Conservation (phyloP, 176 grass and related monocot species). For the Oryza rufipogon region DNA sequence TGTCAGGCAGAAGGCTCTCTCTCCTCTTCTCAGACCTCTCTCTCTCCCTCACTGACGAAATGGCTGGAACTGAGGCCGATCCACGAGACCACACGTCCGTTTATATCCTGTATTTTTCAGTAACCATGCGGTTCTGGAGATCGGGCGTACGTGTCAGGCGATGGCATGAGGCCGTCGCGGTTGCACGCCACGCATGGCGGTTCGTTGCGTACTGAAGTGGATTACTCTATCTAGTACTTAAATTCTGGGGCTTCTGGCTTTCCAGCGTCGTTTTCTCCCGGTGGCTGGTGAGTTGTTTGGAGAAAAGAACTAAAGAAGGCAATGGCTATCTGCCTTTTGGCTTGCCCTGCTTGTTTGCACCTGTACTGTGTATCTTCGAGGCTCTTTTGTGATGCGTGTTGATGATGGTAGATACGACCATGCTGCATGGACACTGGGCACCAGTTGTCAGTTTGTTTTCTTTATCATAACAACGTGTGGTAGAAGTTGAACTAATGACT, state of each 20-base stretch:
- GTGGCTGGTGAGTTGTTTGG: background rate
- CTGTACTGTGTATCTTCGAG: too few relatives aligned
- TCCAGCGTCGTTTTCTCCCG: background rate
- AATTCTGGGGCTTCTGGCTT: background rate
- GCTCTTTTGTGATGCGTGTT: background rate
- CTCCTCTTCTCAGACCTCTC: background rate
- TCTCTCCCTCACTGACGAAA: background rate
- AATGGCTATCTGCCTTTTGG: background rate
- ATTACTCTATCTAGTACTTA: background rate
- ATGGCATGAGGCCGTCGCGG: background rate
- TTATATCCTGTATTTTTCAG: background rate
- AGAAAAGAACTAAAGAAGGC: background rate
- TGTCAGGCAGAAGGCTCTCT: background rate
- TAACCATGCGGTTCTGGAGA: background rate
- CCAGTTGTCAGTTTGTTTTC: background rate
- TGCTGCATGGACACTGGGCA: too few relatives aligned
- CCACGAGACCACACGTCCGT: background rate
- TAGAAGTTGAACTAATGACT: background rate
- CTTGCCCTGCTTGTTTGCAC: background rate
- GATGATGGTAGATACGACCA: background rate
- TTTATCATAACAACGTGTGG: background rate
- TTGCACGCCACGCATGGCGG: conserved; percentile 23
- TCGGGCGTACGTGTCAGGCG: conserved; percentile 16
- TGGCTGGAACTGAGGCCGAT: background rate
- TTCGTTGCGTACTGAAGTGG: background rate